Conservation (phyloP, 257 asterid genomes). For the Solanum microdontum region DNA sequence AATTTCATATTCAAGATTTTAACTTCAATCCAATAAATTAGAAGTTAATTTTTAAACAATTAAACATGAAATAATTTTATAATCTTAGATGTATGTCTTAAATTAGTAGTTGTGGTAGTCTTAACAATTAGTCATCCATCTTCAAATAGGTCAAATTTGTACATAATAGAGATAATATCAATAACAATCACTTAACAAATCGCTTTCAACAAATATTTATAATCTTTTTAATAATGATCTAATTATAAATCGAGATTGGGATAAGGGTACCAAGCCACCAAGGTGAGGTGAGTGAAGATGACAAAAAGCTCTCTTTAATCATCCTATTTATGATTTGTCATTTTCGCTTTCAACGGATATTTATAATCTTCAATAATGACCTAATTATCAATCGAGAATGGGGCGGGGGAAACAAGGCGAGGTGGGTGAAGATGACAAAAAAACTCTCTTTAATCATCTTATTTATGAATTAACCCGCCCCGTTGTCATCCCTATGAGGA, state of each 20-base stretch:
- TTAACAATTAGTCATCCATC: background rate
- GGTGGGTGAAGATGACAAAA: background rate
- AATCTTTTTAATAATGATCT: background rate
- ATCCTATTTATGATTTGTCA: background rate
- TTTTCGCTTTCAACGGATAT: background rate
- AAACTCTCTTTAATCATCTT: background rate
- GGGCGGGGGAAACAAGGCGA: background rate
- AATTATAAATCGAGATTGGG: too few relatives aligned
- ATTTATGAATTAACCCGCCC: background rate
- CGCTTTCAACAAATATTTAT: background rate
- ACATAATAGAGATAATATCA: background rate
- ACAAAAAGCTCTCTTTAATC: background rate
- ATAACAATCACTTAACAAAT: background rate
- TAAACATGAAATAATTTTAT: background rate
- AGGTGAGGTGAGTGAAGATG: background rate
- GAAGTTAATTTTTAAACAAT: background rate
- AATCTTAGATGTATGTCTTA: background rate
- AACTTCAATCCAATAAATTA: background rate
- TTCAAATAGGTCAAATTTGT: background rate
- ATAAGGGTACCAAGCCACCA: background rate
- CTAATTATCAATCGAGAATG: background rate
- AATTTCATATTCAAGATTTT: background rate
- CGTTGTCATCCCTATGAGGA: background rate
- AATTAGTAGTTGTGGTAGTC: background rate
- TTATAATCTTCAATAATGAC: too few relatives aligned